A percentile compares a stretch with the other conserved stretches of the same genome.
Conservation (phyloP, 768 basidiomycete genomes). For the Hydnum rufescens region DNA sequence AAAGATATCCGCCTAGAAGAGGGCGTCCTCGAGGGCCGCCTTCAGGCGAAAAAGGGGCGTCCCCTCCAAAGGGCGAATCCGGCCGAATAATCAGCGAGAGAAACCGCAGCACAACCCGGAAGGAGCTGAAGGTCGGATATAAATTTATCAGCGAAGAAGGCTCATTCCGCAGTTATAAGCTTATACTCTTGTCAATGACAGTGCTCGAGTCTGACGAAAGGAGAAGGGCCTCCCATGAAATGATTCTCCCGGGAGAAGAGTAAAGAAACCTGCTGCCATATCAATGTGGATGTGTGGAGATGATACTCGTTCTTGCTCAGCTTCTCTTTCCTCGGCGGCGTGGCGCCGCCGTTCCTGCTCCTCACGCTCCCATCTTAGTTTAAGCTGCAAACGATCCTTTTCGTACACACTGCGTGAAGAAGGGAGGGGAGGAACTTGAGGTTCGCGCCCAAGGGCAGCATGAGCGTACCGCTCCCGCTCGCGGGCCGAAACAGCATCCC, state of each 20-base stretch:
- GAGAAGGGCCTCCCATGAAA: constrained; percentile 51
- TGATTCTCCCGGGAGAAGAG: constrained; percentile 60
- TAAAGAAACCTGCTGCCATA: constrained; percentile 64
- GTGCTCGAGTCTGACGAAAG: constrained; percentile 44
- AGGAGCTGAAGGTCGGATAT: constrained; percentile 4
- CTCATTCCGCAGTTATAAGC: background rate
- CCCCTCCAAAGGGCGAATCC: background rate
- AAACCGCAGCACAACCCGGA: constrained; percentile 10
- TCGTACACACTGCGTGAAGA: background rate
- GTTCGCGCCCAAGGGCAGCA: background rate
- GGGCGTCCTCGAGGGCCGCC: constrained; percentile 15
- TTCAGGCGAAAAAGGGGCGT: constrained; percentile 1
- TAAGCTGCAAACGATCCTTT: background rate
- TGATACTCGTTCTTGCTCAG: too few species aligned
- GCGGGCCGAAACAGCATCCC: background rate
- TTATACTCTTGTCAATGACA: constrained; percentile 40
- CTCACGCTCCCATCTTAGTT: background rate
- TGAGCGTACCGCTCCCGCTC: background rate
- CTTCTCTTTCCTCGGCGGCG: background rate
- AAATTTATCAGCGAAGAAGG: background rate
- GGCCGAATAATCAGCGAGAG: constrained; percentile 4
- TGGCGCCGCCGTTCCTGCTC: too few species aligned
- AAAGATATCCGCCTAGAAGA: constrained; percentile 56
- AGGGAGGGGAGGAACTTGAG: background rate
- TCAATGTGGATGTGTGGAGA: too few species aligned